Conservation (phyloP, 768 basidiomycete species). For the Calocybe gangraenosa region DNA sequence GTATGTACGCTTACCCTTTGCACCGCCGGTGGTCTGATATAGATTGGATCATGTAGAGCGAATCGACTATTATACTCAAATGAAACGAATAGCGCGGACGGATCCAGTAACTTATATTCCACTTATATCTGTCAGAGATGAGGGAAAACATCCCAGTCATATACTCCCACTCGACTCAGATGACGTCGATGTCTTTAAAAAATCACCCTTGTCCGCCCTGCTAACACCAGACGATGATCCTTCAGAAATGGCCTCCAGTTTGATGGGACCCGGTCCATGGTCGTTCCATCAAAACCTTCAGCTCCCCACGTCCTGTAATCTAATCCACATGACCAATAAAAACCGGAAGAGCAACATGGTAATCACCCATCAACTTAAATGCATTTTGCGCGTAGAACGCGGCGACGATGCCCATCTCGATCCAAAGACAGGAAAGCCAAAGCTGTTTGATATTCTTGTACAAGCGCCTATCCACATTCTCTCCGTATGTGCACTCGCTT, state of each 20-base stretch:
- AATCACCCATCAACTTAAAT: conserved; percentile 75
- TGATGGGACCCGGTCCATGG: conserved; percentile 89
- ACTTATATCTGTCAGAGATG: conserved; percentile 58
- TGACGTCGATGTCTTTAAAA: conserved; percentile 52
- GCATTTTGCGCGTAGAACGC: conserved; percentile 77
- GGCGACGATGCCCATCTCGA: conserved; percentile 68
- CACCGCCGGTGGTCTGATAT: no score
- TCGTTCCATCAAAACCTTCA: conserved; percentile 63
- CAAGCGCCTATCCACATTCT: conserved; percentile 84
- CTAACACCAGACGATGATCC: conserved; percentile 45
- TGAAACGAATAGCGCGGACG: conserved; percentile 62
- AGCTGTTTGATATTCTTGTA: conserved; percentile 83
- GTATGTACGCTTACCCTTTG: conserved; percentile 35
- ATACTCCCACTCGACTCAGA: conserved; percentile 80
- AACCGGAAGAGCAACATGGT: conserved; percentile 72
- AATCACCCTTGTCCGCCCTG: conserved; percentile 62
- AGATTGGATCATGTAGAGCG: conserved; percentile 47
- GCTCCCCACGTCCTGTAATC: conserved; percentile 60
- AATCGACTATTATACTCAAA: conserved; percentile 73
- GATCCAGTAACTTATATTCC: conserved; percentile 59
- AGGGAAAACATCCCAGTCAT: conserved; percentile 49
- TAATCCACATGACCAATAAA: conserved; percentile 75
- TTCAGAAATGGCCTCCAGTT: conserved; percentile 51
- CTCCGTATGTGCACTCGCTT: conserved; percentile 51
- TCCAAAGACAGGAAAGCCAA: conserved; percentile 64